These are phyloP conservation scores for Waitea zeae DNA, from an alignment of 1,284 basidiomycete species.

Conservation along the genomic window DNA sequence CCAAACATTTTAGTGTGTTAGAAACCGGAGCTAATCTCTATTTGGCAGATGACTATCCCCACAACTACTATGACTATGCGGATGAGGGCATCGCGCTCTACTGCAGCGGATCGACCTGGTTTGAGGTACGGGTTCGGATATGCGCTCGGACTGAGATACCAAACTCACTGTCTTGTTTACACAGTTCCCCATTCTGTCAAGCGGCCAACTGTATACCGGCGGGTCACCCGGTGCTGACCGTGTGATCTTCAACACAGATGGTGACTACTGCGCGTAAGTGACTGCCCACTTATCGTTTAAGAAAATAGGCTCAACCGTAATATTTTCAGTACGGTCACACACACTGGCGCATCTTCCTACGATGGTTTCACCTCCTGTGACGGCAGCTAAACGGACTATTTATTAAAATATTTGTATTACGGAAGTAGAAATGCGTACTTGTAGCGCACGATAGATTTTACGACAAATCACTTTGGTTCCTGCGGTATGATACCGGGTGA, in stretches of 20 bases:
- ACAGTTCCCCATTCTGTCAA: conserved; percentile 12
- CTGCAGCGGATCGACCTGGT: neutral
- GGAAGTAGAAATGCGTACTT: too few relatives aligned
- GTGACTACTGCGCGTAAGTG: conserved; percentile 13
- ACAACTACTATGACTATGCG: too few relatives aligned
- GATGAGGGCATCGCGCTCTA: neutral
- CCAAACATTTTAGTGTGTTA: too few relatives aligned
- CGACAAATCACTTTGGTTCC: too few relatives aligned
- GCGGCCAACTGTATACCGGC: conserved; percentile 12
- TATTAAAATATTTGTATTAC: too few relatives aligned
- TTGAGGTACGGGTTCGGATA: neutral
- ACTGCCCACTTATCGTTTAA: neutral
- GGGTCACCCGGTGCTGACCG: conserved; percentile 13
- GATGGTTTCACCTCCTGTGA: neutral
- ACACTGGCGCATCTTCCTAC: neutral
- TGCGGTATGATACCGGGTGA: too few relatives aligned
- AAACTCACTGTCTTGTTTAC: neutral
- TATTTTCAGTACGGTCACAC: neutral
- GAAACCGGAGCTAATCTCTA: too few relatives aligned
- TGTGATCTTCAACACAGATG: conserved; percentile 11
- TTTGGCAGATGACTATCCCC: conserved; percentile 8
- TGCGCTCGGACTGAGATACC: neutral
- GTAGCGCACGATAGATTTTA: too few relatives aligned
- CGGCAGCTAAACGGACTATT: too few relatives aligned
- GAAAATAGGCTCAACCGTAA: neutral